A percentile compares a stretch with the other conserved stretches of the same genome.
Conservation (phyloP, 169 alveolate species). For the Perkinsus chesapeaki region DNA sequence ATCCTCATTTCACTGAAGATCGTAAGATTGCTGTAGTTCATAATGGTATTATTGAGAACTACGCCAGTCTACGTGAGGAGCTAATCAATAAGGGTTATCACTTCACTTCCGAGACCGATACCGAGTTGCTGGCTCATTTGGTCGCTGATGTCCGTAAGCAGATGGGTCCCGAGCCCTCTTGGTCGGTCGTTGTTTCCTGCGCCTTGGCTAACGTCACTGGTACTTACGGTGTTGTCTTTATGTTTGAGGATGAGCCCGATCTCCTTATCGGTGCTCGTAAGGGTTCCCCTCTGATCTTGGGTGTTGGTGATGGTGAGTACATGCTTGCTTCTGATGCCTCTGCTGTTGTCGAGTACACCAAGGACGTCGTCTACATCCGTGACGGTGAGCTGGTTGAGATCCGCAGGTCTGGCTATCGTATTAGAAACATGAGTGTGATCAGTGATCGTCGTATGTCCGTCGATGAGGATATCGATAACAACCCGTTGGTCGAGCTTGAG, state of each 20-base stretch:
- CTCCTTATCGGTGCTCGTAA: conserved; percentile 78
- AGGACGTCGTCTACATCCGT: neutral
- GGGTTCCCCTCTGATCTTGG: conserved; percentile 86
- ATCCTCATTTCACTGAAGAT: conserved; percentile 89
- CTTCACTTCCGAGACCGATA: conserved; percentile 81
- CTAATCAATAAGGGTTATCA: conserved; percentile 51
- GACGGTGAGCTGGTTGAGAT: conserved; percentile 10
- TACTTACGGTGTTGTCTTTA: conserved; percentile 88
- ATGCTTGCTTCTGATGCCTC: conserved; percentile 15
- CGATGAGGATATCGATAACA: conserved; percentile 4
- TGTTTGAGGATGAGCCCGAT: conserved; percentile 73
- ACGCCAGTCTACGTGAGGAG: conserved; percentile 48
- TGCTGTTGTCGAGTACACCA: conserved; percentile 14
- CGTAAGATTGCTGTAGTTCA: conserved; percentile 85
- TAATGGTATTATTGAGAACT: conserved; percentile 90
- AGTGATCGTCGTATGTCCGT: neutral
- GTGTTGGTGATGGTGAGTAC: conserved; percentile 23
- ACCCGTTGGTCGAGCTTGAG: conserved; percentile 4
- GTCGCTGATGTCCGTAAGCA: conserved; percentile 56
- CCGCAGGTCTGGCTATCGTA: neutral
- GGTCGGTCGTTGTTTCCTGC: neutral
- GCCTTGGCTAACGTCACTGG: conserved; percentile 45
- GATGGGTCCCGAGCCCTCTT: neutral
- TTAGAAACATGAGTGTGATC: neutral
- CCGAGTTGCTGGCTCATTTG: conserved; percentile 90